phyloP scores from a whole-genome alignment of 305 asterid genomes.

The Fraxinus greggii region DNA sequence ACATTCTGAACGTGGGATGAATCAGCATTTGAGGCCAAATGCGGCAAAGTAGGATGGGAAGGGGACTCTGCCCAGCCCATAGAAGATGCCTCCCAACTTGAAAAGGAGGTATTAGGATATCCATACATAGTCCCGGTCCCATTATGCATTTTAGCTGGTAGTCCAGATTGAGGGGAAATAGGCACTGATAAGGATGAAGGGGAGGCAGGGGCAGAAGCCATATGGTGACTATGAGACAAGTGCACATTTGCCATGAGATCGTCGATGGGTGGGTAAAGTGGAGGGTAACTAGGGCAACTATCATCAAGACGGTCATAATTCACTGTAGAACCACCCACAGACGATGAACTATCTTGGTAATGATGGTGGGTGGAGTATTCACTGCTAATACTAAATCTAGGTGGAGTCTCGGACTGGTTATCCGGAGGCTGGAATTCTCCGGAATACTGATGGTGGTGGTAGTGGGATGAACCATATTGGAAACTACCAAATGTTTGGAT shows the following conservation, averaged over 20 bases:
- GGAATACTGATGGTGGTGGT: slow-evolving; percentile 47
- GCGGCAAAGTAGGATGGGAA: slow-evolving; percentile 26
- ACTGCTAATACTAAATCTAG: slow-evolving; percentile 25
- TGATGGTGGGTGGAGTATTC: slow-evolving; percentile 33
- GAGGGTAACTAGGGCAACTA: slow-evolving; percentile 37
- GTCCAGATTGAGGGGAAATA: slow-evolving; percentile 50
- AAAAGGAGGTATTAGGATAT: slow-evolving; percentile 52
- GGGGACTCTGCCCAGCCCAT: slow-evolving; percentile 28
- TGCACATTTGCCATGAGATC: slow-evolving; percentile 52
- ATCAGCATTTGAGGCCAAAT: slow-evolving; percentile 26
- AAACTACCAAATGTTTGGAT: slow-evolving; percentile 44
- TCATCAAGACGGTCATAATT: slow-evolving; percentile 35
- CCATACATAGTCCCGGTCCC: slow-evolving; percentile 44
- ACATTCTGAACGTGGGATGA: slow-evolving; percentile 30
- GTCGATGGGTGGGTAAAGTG: slow-evolving; percentile 68
- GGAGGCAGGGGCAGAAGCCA: slow-evolving; percentile 47
- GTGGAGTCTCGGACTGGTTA: slow-evolving; percentile 38
- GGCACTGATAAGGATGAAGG: slow-evolving; percentile 35
- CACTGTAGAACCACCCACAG: slow-evolving; percentile 29
- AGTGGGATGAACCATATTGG: slow-evolving; percentile 40
- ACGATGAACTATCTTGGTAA: slow-evolving; percentile 41
- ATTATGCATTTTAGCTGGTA: slow-evolving; percentile 38
- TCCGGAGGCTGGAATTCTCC: slow-evolving; percentile 45
- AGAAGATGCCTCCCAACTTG: slow-evolving; percentile 50
- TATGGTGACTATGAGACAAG: slow-evolving; percentile 45